Base-by-base conservation (phyloP, 2,329 filamentous ascomycete genomes). In the Boeremia exigua region DNA sequence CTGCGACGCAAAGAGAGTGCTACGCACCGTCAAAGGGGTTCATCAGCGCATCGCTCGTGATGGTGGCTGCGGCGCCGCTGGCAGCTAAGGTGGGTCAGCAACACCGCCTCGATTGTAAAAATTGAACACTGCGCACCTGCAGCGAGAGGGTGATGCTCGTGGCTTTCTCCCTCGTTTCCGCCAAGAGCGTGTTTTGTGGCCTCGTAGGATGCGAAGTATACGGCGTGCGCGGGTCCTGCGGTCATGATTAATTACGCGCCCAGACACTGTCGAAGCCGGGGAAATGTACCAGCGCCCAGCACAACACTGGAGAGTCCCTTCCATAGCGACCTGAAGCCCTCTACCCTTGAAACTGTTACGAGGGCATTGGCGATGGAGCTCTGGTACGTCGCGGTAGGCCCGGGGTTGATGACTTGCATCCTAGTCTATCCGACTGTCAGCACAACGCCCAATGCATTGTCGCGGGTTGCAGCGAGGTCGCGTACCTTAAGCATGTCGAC, bases 181-280 rank as follows among this genome's bases (percentile, higher is more conserved):
- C 95, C 95, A 81, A 96, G 95, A 39, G 93, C 80, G 71, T 99
- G 93, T 82, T 99, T 99, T 60, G 98, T 93, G 56, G 91, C 87
- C 81, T 99, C 95, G 76, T 98, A 99, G 36, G 95, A 98, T 51
- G 93, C 94, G 78, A 99, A 99, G 77, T 99, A 98, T 55, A 99
- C 92, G 39, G 95, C 95, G 73, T 99, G 95, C 58, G 95, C 95
- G 66, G 95, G 95, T 63, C 94, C 94, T 96, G 68, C 2, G 67
- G 46, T 37, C 45, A 58, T 65, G 49, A 72, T 75, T 66, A 64
- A 65, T 64, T 64, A 59, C 59, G 25, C 51, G 34, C 43, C 32
- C 38, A 27, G 37, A 15, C 9, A 32, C n/a, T 36, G 30, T 45
- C 38, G 28, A 34, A 45, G 43, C 38, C 23, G 39, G 42, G 29